Evolutionary conservation across 2,329 filamentous ascomycete species (phyloP).

Genomic region (Graphiopsis chlorocephala): DNA sequence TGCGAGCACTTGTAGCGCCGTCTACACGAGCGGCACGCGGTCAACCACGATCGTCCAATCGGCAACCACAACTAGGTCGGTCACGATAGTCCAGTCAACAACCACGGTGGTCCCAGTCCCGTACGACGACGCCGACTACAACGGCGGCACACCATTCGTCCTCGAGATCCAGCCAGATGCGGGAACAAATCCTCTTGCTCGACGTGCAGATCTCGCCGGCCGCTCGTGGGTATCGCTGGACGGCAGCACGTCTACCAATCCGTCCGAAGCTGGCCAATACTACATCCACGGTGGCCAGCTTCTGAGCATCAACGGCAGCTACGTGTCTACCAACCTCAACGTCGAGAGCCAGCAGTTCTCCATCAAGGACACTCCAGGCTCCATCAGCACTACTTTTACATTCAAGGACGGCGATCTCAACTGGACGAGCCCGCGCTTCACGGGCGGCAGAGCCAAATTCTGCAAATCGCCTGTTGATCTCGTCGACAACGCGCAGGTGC

Average conservation of each 20-base stretch:
- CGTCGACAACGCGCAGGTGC: constrained; percentile 28
- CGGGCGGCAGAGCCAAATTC: constrained; percentile 32
- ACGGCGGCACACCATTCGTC: constrained; percentile 33
- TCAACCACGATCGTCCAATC: constrained; percentile 29
- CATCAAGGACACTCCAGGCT: constrained; percentile 20
- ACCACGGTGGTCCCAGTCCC: constrained; percentile 24
- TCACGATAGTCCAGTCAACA: constrained; percentile 31
- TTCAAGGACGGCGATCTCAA: constrained; percentile 27
- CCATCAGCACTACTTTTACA: constrained; percentile 32
- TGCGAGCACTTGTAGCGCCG: constrained; percentile 28
- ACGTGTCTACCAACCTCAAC: constrained; percentile 26
- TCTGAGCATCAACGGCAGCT: constrained; percentile 22
- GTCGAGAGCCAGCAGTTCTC: constrained; percentile 29
- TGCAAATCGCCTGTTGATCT: constrained; percentile 29
- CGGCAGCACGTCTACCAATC: constrained; percentile 35
- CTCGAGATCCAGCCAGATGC: constrained; percentile 25
- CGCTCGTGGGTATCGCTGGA: constrained; percentile 31
- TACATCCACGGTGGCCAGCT: constrained; percentile 30
- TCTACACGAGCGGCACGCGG: constrained; percentile 23
- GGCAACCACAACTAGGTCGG: constrained; percentile 20
- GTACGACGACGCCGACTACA: constrained; percentile 27
- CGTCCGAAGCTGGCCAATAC: constrained; percentile 30
- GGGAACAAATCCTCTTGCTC: constrained; percentile 10
- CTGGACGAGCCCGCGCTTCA: constrained; percentile 35
- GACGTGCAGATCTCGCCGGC: background rate